Evolutionary conservation across 495 filamentous ascomycete species (phyloP).

Genomic region (Hypoxylon perforatum): DNA sequence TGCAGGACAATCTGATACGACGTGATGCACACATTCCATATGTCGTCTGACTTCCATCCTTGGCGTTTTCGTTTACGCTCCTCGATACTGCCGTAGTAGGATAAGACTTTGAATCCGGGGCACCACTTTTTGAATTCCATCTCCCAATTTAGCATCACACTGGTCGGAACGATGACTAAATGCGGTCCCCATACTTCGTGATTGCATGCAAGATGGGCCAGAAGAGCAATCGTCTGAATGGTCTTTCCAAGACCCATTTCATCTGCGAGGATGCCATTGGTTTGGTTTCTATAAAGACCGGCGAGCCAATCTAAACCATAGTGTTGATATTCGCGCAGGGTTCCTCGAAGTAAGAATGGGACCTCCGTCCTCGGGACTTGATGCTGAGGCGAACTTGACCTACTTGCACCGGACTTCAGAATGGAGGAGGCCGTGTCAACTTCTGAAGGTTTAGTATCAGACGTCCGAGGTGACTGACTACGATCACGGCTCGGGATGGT

Average conservation of each 20-base stretch:
- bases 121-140: conserved; percentile 99
- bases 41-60: conserved; percentile 89
- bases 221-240: conserved; percentile 94
- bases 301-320: conserved; percentile 97
- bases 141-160: conserved; percentile 99
- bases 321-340: conserved; percentile 95
- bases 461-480: conserved; percentile 67
- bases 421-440: conserved; percentile 72
- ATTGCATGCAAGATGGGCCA: conserved; percentile 92
- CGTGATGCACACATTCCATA: conserved; percentile 97
- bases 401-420: conserved; percentile 56
- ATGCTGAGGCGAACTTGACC: conserved; percentile 56
- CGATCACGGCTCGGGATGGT: conserved; percentile 55
- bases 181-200: conserved; percentile 96
- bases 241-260: conserved; percentile 99
- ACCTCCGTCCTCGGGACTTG: conserved; percentile 74
- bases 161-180: conserved; percentile 95
- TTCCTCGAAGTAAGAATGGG: conserved; percentile 90
- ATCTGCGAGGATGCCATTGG: conserved; percentile 98
- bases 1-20: conserved; percentile 96
- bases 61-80: conserved; percentile 90
- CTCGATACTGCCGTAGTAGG: conserved; percentile 94
- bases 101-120: conserved; percentile 97
- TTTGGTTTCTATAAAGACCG: conserved; percentile 87
- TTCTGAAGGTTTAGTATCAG: conserved; percentile 76